Percentiles rank a stretch among this genome's conserved stretches.
phyloP scores from a whole-genome alignment of 495 filamentous ascomycete species.

The Lindgomyces ingoldianus region DNA sequence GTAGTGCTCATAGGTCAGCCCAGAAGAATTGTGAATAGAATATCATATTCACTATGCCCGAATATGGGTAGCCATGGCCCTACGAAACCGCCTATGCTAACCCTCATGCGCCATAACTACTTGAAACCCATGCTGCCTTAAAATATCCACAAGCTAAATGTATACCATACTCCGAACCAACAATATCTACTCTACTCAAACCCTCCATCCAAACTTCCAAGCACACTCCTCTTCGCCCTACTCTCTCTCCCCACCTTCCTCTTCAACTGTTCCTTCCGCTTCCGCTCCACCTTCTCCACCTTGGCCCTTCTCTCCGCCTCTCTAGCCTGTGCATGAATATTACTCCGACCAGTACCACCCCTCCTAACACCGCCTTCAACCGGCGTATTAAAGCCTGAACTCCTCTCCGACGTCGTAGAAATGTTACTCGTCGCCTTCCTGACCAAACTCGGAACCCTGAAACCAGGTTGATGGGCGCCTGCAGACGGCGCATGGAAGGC shows the following conservation, averaged over 20 bases:
- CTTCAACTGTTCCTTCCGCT: conserved; percentile 66
- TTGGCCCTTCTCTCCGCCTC: conserved; percentile 64
- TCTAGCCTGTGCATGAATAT: conserved; percentile 79
- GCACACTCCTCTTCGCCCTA: conserved; percentile 24
- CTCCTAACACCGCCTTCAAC: conserved; percentile 47
- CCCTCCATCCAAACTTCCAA: conserved; percentile 26
- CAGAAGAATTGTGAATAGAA: too few species aligned
- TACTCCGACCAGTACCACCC: conserved; percentile 68
- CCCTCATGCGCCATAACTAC: too few species aligned
- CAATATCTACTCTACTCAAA: conserved; percentile 37
- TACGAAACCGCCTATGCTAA: too few species aligned
- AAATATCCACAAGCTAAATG: too few species aligned
- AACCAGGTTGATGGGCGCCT: conserved; percentile 45
- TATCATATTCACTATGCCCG: too few species aligned
- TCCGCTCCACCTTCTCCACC: conserved; percentile 61
- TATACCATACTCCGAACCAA: too few species aligned
- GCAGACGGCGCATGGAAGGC: conserved; percentile 44
- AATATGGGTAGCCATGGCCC: too few species aligned
- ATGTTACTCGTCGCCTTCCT: conserved; percentile 71
- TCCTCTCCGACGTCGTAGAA: conserved; percentile 40
- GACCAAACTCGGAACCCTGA: conserved; percentile 77
- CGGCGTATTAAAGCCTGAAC: conserved; percentile 43
- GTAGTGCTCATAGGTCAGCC: too few species aligned
- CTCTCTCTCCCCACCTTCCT: conserved; percentile 48
- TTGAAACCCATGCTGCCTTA: too few species aligned